phyloP scores from a whole-genome alignment of 768 basidiomycete species.

The Paxillus involutus region DNA sequence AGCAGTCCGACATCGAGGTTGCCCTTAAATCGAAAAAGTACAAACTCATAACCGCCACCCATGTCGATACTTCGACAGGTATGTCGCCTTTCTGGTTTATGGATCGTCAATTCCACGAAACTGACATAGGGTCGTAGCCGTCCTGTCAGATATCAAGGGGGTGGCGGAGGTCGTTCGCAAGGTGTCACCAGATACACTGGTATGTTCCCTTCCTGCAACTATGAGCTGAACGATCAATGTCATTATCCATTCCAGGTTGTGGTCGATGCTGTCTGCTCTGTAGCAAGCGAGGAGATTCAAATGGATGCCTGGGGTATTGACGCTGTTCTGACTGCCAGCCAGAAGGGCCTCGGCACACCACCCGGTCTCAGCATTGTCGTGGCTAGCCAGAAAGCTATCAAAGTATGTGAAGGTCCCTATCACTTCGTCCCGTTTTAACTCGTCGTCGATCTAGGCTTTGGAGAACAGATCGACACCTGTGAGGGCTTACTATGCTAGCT shows the following conservation, averaged over 20 bases:
- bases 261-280: conserved; percentile 94
- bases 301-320: conserved; percentile 95
- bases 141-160: conserved; percentile 79
- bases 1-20: conserved; percentile 55
- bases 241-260: conserved; percentile 47
- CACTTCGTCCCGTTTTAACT: neutral
- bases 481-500: conserved; percentile 83
- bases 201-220: conserved; percentile 28
- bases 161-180: conserved; percentile 71
- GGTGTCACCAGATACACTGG: conserved; percentile 84
- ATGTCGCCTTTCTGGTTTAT: neutral
- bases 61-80: conserved; percentile 91
- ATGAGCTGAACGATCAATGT: neutral
- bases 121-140: conserved; percentile 44
- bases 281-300: conserved; percentile 92
- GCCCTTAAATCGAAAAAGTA: conserved; percentile 79
- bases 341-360: conserved; percentile 92
- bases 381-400: conserved; percentile 77
- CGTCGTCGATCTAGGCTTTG: neutral
- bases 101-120: neutral
- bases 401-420: conserved; percentile 34
- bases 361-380: conserved; percentile 89
- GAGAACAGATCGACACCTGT: conserved; percentile 45
- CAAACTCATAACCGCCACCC: conserved; percentile 90
- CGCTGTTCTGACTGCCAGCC: conserved; percentile 80